Evolutionary conservation across 768 basidiomycete species (phyloP).

Genomic region (Macrolepiota fuliginosa): DNA sequence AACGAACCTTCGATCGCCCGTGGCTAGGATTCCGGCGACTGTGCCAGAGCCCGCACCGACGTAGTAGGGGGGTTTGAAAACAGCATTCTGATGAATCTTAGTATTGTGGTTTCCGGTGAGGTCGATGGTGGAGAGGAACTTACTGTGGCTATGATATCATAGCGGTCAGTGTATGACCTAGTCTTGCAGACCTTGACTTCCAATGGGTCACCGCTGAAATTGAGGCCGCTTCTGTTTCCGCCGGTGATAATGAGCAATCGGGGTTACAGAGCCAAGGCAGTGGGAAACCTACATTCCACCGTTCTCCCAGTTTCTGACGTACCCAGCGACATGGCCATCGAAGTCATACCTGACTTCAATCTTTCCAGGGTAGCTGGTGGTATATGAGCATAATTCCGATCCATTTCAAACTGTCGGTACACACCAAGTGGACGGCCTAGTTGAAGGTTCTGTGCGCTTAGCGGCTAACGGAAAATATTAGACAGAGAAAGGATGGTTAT

Average conservation of each 20-base stretch:
- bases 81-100: constrained; percentile 31
- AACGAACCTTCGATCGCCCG: constrained; percentile 20
- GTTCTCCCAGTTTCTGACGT: constrained; percentile 27
- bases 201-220: constrained; percentile 28
- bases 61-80: constrained; percentile 34
- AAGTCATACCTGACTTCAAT: constrained; percentile 31
- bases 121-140: constrained; percentile 12
- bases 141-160: constrained; percentile 37
- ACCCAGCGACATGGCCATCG: constrained; percentile 28
- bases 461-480: background rate
- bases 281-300: constrained; percentile 24
- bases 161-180: constrained; percentile 18
- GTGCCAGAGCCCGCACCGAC: constrained; percentile 31
- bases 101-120: background rate
- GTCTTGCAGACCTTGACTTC: constrained; percentile 29
- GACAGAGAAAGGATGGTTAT: background rate
- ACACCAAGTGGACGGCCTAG: constrained; percentile 19
- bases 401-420: background rate
- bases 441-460: background rate
- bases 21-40: constrained; percentile 11
- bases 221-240: constrained; percentile 31
- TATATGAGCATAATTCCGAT: background rate
- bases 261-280: background rate
- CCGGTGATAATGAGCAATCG: background rate
- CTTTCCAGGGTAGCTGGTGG: constrained; percentile 30